phyloP scores from a whole-genome alignment of 345 rosid genomes.

The Camelina sativa region DNA sequence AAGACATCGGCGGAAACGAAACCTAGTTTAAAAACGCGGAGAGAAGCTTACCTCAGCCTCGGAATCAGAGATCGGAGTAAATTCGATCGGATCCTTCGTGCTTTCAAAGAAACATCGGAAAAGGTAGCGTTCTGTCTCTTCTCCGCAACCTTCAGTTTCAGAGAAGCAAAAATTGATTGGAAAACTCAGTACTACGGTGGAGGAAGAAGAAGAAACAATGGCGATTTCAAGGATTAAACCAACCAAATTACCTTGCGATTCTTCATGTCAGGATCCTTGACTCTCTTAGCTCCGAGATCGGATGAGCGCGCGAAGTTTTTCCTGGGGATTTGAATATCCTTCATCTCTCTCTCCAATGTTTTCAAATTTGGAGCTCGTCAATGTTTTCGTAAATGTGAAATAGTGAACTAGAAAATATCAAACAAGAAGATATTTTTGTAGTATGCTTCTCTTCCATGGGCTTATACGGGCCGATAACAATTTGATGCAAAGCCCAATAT shows the following conservation, averaged over 20 bases:
- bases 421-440: slow-evolving; percentile 22
- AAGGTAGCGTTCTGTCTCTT: slow-evolving; percentile 41
- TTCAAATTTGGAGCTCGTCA: slow-evolving; percentile 15
- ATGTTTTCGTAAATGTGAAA: slow-evolving; percentile 8
- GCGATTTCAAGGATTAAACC: not conserved
- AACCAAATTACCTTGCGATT: slow-evolving; percentile 39
- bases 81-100: slow-evolving; percentile 31
- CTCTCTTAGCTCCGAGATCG: slow-evolving; percentile 25
- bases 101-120: slow-evolving; percentile 35
- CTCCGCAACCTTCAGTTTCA: slow-evolving; percentile 36
- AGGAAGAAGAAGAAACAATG: slow-evolving; percentile 24
- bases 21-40: slow-evolving; percentile 13
- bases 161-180: slow-evolving; percentile 16
- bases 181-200: slow-evolving; percentile 10
- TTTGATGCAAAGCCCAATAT: slow-evolving; percentile 24
- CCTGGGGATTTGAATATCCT: slow-evolving; percentile 46
- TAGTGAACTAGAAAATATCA: not conserved
- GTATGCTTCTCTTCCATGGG: slow-evolving; percentile 24
- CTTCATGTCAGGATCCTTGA: slow-evolving; percentile 40
- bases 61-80: slow-evolving; percentile 38
- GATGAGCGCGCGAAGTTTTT: slow-evolving; percentile 41
- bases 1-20: slow-evolving; percentile 18
- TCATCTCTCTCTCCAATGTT: slow-evolving; percentile 35
- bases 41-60: slow-evolving; percentile 42
- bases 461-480: not conserved